Evolutionary conservation across 164 flowering plant species (phyloP).

Genomic region (Vitis amurensis): DNA sequence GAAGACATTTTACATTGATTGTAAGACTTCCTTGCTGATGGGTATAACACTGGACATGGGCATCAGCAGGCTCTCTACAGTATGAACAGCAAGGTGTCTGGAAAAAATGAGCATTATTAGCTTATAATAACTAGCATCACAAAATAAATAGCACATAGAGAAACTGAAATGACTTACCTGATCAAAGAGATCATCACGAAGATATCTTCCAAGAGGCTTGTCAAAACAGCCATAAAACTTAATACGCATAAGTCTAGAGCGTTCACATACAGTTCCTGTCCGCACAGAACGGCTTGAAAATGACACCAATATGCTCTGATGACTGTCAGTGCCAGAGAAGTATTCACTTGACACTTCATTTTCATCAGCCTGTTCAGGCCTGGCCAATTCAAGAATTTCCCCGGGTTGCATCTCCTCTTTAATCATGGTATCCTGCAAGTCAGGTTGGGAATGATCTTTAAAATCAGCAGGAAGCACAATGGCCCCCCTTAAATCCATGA

Average conservation of each 20-base stretch:
- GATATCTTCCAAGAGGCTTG: conserved; percentile 91
- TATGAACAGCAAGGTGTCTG: conserved; percentile 63
- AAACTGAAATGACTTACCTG: conserved; percentile 44
- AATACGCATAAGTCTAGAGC: conserved; percentile 76
- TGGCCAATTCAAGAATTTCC: conserved; percentile 24
- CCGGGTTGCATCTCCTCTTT: conserved; percentile 28
- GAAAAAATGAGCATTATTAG: conserved; percentile 10
- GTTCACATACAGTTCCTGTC: conserved; percentile 84
- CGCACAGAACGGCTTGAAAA: conserved; percentile 73
- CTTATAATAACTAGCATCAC: background rate
- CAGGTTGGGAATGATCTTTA: conserved; percentile 20
- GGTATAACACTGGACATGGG: conserved; percentile 79
- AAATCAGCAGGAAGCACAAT: conserved; percentile 13
- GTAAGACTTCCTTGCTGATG: conserved; percentile 91
- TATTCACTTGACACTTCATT: conserved; percentile 48
- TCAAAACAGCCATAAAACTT: conserved; percentile 90
- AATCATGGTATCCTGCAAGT: conserved; percentile 22
- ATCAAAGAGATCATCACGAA: conserved; percentile 81
- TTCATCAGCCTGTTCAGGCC: conserved; percentile 29
- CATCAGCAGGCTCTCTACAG: conserved; percentile 77
- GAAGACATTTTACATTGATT: conserved; percentile 64
- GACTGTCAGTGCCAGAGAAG: conserved; percentile 63
- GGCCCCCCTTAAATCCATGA: conserved; percentile 11
- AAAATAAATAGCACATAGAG: background rate
- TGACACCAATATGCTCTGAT: conserved; percentile 85